Evolutionary conservation across 106 monocot genomes (phyloP), one percentile per base, ranked within the genome.

Genomic region (Dendrobium chrysotoxum): DNA sequence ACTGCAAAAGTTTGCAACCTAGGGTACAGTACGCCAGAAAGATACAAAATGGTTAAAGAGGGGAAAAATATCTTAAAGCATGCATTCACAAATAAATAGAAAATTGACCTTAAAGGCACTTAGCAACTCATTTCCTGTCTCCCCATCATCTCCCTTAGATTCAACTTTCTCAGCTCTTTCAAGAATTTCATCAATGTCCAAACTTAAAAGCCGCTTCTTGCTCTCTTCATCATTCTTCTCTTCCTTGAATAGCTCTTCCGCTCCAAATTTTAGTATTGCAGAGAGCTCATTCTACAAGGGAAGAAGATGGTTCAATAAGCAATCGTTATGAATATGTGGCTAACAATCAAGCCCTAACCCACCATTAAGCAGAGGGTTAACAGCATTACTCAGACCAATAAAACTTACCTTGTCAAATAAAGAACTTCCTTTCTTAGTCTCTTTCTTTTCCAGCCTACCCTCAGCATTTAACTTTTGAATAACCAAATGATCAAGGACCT

Each of bases 141-240:
- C 91, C 44, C 79, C 92, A 85, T 93, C 93, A 58, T 79, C 82
- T 28, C 40, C 88, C 79, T 99, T 99, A 20, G 92, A 81, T 83
- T 99, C 98, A 85, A 99, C 88, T 86, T 99, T 99, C 84, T 99
- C 98, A 76, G 98, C 98, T 83, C 98, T 92, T 85, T 99, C 95
- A 86, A 99, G 95, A 79, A 99, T 99, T 88, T 99, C 98, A 90
- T 99, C 98, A 82, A 99, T 99, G 78, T 99, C 98, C 95, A 99
- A 91, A 77, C 93, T 93, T 88, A 95, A 93, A 70, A 99, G 89
- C 77, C 46, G 74, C 80, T 84, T 91, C 79, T 99, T 99, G 84
- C 82, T 95, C 42, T 99, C 98, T 86, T 99, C 98, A 77, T 99
- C 98, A 91, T 88, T 93, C 67, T 87, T 99, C 23, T 99, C 95